Percentiles rank a stretch among this genome's conserved stretches.
These are phyloP conservation scores for Neurospora sp. DNA, from an alignment of 2,329 filamentous ascomycete genomes.

Conservation along the genomic window DNA sequence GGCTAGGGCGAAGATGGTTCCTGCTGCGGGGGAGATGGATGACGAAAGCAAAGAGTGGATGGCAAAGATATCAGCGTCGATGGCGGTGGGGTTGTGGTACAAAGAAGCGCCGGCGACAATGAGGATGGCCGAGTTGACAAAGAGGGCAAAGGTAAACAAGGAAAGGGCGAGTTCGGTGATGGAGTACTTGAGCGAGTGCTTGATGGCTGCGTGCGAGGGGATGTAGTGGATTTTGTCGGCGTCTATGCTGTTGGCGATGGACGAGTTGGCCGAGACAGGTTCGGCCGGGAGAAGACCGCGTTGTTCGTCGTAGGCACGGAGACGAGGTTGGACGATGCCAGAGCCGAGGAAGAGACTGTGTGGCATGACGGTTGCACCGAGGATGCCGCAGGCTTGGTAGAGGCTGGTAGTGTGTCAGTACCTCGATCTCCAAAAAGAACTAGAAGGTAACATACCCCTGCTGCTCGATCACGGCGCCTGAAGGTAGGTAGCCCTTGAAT, in stretches of 20 bases:
- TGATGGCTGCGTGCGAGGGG: conserved; percentile 64
- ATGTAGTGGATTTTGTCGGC: conserved; percentile 50
- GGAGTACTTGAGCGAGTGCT: conserved; percentile 63
- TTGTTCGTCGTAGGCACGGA: conserved; percentile 52
- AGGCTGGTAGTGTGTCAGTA: conserved; percentile 9
- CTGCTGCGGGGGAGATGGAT: conserved; percentile 64
- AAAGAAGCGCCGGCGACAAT: conserved; percentile 74
- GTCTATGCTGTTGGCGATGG: conserved; percentile 18
- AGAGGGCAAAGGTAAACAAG: conserved; percentile 74
- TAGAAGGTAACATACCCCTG: conserved; percentile 32
- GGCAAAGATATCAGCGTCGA: conserved; percentile 65
- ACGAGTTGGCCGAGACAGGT: conserved; percentile 19
- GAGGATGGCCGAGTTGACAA: conserved; percentile 74
- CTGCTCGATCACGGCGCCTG: conserved; percentile 45
- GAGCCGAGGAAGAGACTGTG: conserved; percentile 60
- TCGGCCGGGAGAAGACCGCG: conserved; percentile 40
- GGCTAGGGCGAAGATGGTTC: conserved; percentile 75
- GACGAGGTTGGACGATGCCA: conserved; percentile 57
- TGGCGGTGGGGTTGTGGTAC: conserved; percentile 50
- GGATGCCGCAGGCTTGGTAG: conserved; percentile 66
- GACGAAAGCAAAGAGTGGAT: conserved; percentile 65
- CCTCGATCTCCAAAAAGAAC: conserved; percentile 24
- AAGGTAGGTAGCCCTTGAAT: conserved; percentile 57
- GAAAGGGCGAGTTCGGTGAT: conserved; percentile 61
- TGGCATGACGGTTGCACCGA: conserved; percentile 68